Base-by-base conservation (phyloP, 108 stramenopile species). In the Cyclotella kingstonii region DNA sequence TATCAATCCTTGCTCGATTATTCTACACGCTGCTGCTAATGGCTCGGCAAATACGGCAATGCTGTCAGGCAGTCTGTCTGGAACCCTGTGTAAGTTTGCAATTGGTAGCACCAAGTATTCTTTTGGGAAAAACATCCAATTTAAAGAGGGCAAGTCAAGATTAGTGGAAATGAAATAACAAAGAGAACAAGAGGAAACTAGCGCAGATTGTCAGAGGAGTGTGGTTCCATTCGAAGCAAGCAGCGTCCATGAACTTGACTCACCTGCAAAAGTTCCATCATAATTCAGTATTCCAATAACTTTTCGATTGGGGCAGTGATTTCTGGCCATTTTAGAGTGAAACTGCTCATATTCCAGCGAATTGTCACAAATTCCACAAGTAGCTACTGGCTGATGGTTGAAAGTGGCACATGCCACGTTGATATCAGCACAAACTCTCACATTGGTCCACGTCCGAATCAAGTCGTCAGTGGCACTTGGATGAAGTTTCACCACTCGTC, bases 31-130 rank as follows among this genome's bases (percentile, higher is more conserved):
- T 3, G 89, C 89, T 4, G 89, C 89, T 54, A 90, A 67, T 23
- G 89, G 85, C 64, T 87, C 88, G 0, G 81, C 71, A 75, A 90
- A 90, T 17, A 90, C 88, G 26, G 88, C 85, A 1, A 69, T 76
- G 54, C 73, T 77, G 54, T 90, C 80, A 0, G 75, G 31, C 21
- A 89, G 51, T 12, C 56, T 14, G 5, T 73, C 60, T 9, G 81
- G 82, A 47, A 89, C 88, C 31, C 49, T 40, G 58, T 89, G 83
- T 22, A 89, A 65, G 67, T 89, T 89, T n/a, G 49, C 11, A 0
- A 85, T 44, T 2, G 88, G 88, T 12, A 86, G 46, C 0, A 81
- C 76, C 69, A 86, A 68, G 40, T 84, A 89, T 43, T 89, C 85
- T 51, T 9, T 51, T 8, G 28, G 9, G 12, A 12, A 5, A 2